These are phyloP conservation scores for Xylaria multiplex DNA, from an alignment of 2,329 filamentous ascomycete species.

Conservation along the genomic window DNA sequence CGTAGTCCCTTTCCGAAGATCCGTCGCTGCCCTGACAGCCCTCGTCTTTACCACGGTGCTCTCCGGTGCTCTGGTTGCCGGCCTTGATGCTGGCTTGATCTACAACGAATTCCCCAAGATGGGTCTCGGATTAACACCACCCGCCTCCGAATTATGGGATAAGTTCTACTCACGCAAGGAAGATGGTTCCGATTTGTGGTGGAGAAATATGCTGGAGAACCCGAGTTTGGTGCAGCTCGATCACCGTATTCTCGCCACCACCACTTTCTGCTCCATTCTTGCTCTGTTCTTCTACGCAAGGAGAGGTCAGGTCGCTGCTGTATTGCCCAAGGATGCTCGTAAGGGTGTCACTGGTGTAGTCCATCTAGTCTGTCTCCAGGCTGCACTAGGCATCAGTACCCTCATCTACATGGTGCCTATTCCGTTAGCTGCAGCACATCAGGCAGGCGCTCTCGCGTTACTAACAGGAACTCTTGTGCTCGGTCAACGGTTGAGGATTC, in stretches of 20 bases:
- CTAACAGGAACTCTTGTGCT: slow-evolving; percentile 84
- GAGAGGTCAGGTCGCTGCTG: slow-evolving; percentile 65
- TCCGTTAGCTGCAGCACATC: slow-evolving; percentile 87
- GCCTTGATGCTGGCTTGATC: slow-evolving; percentile 94
- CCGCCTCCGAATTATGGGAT: slow-evolving; percentile 83
- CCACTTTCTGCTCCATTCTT: slow-evolving; percentile 84
- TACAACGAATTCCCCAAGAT: slow-evolving; percentile 99
- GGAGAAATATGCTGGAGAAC: slow-evolving; percentile 98
- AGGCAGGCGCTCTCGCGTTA: slow-evolving; percentile 87
- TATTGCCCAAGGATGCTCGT: slow-evolving; percentile 70
- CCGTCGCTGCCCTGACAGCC: slow-evolving; percentile 73
- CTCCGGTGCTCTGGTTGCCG: slow-evolving; percentile 92
- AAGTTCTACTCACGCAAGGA: slow-evolving; percentile 83
- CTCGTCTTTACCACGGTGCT: slow-evolving; percentile 91
- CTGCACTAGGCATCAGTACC: slow-evolving; percentile 86
- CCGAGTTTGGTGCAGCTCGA: slow-evolving; percentile 95
- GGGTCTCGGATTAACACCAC: slow-evolving; percentile 85
- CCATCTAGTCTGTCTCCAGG: slow-evolving; percentile 84
- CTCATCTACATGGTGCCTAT: slow-evolving; percentile 94
- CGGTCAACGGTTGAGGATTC: slow-evolving; percentile 80
- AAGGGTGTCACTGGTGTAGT: slow-evolving; percentile 82
- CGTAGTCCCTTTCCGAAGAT: slow-evolving; percentile 78
- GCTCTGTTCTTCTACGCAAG: slow-evolving; percentile 84
- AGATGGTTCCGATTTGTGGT: slow-evolving; percentile 86
- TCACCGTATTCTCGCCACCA: slow-evolving; percentile 90